Evolutionary conservation across 257 asterid genomes (phyloP), one percentile per base, ranked within the genome.

Genomic region (Prunella vulgaris): DNA sequence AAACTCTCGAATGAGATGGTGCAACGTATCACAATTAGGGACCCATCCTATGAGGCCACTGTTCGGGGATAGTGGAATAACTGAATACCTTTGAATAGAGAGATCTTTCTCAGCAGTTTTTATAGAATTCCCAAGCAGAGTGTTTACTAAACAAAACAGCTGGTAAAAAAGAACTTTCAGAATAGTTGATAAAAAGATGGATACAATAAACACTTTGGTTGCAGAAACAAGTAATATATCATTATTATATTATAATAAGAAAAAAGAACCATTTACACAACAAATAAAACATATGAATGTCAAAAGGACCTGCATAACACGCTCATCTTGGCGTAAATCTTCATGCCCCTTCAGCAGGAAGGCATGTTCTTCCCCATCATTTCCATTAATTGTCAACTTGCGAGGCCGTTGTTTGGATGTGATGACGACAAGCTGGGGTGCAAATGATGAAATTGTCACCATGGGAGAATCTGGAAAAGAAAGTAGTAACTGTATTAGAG

Each of bases 281-380:
- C 42, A 22, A 30, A 69, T 24, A 32, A 22, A 20, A 12, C 10
- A 13, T n/a, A n/a, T n/a, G n/a, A n/a, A n/a, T n/a, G n/a, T 27
- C 51, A 54, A 66, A 42, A 63, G 20, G 14, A 94, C 99, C 99
- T 94, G 99, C 99, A 94, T 94, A 73, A 94, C 99, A 72, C 99
- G 99, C 82, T 94, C 99, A 82, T 94, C 99, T 79, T 94, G 99
- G 68, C 99, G 98, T 61, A 94, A 83, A 80, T 94, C 99, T 80
- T 94, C 99, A 72, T 94, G 98, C 65, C 98, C 99, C 80, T 94
- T 94, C 68, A 94, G 83, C 87, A 94, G 77, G 78, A 94, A 94
- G 72, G 99, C 96, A 79, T 94, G 81, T 68, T 91, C 99, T 74
- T 91, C 90, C 66, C 99, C 99, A 74, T 94, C 95, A 85, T 93